phyloP scores from a whole-genome alignment of 2,329 filamentous ascomycete species.

The Ascochyta viciae-villosae region DNA sequence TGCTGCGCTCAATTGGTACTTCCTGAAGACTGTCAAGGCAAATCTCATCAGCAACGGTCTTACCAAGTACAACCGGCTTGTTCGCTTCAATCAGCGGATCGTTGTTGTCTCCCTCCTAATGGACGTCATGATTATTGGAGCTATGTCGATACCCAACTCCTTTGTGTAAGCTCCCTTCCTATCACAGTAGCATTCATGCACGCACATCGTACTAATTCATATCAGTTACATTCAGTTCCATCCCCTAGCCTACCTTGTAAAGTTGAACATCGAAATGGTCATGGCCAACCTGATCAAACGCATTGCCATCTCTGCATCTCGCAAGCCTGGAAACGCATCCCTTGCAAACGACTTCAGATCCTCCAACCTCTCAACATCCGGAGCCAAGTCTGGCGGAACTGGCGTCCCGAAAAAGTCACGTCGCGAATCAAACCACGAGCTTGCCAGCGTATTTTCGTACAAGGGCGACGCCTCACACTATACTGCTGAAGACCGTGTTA shows the following conservation, averaged over 20 bases:
- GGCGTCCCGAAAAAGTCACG: conserved; percentile 10
- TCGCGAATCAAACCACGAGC: conserved; percentile 33
- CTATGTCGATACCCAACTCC: conserved; percentile 57
- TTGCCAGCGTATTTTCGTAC: conserved; percentile 32
- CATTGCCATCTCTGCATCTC: conserved; percentile 43
- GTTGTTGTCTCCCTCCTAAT: conserved; percentile 59
- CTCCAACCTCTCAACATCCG: conserved; percentile 31
- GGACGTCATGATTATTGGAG: conserved; percentile 58
- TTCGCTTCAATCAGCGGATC: conserved; percentile 59
- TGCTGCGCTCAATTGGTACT: conserved; percentile 49
- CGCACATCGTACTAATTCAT: not conserved
- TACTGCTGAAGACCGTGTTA: conserved; percentile 13
- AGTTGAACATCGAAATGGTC: conserved; percentile 61
- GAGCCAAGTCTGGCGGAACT: conserved; percentile 14
- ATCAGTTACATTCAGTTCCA: conserved; percentile 58
- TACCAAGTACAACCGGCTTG: conserved; percentile 59
- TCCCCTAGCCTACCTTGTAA: conserved; percentile 58
- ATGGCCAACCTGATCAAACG: conserved; percentile 59
- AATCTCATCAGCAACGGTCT: conserved; percentile 58
- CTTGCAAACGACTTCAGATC: conserved; percentile 42
- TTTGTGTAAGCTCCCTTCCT: conserved; percentile 48
- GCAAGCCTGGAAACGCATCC: conserved; percentile 35
- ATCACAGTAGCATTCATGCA: not conserved
- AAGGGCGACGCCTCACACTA: conserved; percentile 19
- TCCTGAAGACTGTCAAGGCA: conserved; percentile 53